These are phyloP conservation scores for Scutellaria minor DNA, from an alignment of 257 asterid genomes.

Conservation along the genomic window DNA sequence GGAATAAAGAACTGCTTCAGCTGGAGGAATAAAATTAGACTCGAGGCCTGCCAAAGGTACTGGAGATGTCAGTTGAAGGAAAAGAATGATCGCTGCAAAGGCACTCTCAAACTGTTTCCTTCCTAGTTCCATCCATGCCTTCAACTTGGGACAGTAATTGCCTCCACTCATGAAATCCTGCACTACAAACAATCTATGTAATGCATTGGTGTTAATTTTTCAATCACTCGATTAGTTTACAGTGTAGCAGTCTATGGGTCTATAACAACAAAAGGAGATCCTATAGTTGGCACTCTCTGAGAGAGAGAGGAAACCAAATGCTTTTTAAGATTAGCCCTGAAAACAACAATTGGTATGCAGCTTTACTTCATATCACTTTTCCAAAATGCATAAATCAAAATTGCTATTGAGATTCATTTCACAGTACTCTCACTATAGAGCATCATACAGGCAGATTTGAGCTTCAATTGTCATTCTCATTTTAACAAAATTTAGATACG, in stretches of 20 bases:
- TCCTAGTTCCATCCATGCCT: conserved; percentile 43
- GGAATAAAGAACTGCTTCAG: conserved; percentile 93
- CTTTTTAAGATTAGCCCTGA: too few relatives aligned
- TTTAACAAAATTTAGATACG: not conserved
- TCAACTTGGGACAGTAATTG: conserved; percentile 34
- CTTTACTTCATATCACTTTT: not conserved
- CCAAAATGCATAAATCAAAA: not conserved
- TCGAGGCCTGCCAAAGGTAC: conserved; percentile 53
- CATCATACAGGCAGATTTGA: not conserved
- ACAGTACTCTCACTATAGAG: not conserved
- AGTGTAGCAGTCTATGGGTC: not conserved
- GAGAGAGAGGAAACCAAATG: too few relatives aligned
- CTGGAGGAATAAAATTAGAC: conserved; percentile 57
- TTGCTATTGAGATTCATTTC: not conserved
- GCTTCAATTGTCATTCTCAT: too few relatives aligned
- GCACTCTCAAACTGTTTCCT: conserved; percentile 55
- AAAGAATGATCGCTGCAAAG: conserved; percentile 55
- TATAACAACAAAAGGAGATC: conserved; percentile 16
- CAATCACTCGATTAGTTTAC: conserved; percentile 1
- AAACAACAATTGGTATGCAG: not conserved
- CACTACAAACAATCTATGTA: conserved; percentile 39
- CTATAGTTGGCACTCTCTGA: conserved; percentile 2
- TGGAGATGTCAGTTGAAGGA: conserved; percentile 73
- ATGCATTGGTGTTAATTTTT: conserved; percentile 27
- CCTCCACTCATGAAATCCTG: conserved; percentile 55